Evolutionary conservation across 1,284 basidiomycete genomes (phyloP).

Genomic region (Puccinia coronata): DNA sequence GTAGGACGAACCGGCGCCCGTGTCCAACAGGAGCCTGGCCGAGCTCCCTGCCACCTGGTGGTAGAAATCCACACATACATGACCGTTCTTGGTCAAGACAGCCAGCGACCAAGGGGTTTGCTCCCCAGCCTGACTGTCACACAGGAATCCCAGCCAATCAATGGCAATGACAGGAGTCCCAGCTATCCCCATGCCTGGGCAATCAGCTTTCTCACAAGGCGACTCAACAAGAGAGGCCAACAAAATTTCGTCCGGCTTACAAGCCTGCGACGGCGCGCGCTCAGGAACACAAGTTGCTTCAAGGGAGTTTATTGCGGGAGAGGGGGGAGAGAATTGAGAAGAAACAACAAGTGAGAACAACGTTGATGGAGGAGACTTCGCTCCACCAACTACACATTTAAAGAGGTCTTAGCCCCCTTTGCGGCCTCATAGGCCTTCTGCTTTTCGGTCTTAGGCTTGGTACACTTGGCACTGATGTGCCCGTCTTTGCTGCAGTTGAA

Average conservation of each 20-base stretch:
- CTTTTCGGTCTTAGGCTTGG: not conserved
- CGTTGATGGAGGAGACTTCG: not conserved
- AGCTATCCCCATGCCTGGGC: not conserved
- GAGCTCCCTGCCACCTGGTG: too few species aligned
- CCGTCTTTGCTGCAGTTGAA: constrained; percentile 15
- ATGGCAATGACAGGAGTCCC: not conserved
- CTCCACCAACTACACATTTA: constrained; percentile 13
- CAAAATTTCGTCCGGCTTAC: too few species aligned
- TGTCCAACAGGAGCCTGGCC: too few species aligned
- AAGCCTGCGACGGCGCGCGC: not conserved
- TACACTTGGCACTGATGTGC: not conserved
- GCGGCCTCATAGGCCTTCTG: not conserved
- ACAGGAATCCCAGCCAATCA: not conserved
- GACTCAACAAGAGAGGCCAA: too few species aligned
- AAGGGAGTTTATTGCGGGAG: not conserved
- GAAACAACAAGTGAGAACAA: not conserved
- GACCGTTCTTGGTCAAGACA: too few species aligned
- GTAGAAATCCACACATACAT: too few species aligned
- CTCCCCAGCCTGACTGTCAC: too few species aligned
- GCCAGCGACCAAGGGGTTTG: too few species aligned
- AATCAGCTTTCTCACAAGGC: not conserved
- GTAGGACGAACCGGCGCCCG: not conserved
- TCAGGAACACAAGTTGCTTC: not conserved
- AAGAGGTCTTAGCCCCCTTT: not conserved
- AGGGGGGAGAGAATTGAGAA: not conserved